phyloP scores from a whole-genome alignment of 75 land plant species.

The Picea sitchensis region DNA sequence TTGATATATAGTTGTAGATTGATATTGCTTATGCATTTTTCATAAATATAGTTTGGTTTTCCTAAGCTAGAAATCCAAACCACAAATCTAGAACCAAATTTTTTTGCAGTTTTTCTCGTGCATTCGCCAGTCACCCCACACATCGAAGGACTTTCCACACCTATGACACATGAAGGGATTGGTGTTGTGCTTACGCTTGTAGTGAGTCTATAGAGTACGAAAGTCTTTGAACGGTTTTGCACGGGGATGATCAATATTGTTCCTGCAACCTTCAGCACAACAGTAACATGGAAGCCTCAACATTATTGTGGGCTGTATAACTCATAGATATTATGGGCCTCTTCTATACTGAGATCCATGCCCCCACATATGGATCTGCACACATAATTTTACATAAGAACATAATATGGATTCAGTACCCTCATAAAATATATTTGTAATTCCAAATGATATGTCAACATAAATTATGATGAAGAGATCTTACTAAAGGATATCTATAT shows the following conservation, averaged over 20 bases:
- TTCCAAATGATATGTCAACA: too few relatives aligned
- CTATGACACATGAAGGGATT: constrained; percentile 51
- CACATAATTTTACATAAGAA: too few relatives aligned
- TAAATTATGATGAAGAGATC: too few relatives aligned
- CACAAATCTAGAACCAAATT: constrained; percentile 61
- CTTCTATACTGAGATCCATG: constrained; percentile 94
- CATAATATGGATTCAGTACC: too few relatives aligned
- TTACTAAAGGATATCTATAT: too few relatives aligned
- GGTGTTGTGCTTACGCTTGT: constrained; percentile 56
- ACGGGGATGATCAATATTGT: constrained; percentile 54
- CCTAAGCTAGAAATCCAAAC: constrained; percentile 50
- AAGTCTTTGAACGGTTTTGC: constrained; percentile 62
- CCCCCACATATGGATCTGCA: constrained; percentile 99
- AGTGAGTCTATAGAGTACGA: constrained; percentile 60
- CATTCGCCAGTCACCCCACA: constrained; percentile 65
- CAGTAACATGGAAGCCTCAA: constrained; percentile 88
- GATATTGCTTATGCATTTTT: too few relatives aligned
- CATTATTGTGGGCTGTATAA: constrained; percentile 90
- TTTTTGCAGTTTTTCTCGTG: constrained; percentile 75
- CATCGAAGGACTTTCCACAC: constrained; percentile 58
- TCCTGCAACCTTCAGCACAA: constrained; percentile 60
- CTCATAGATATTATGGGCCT: constrained; percentile 89
- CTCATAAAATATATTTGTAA: too few relatives aligned
- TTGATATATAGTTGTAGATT: too few relatives aligned
- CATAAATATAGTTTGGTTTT: too few relatives aligned